Evolutionary conservation across 352 stramenopile genomes (phyloP).

Genomic region (Phytophthora sp.): DNA sequence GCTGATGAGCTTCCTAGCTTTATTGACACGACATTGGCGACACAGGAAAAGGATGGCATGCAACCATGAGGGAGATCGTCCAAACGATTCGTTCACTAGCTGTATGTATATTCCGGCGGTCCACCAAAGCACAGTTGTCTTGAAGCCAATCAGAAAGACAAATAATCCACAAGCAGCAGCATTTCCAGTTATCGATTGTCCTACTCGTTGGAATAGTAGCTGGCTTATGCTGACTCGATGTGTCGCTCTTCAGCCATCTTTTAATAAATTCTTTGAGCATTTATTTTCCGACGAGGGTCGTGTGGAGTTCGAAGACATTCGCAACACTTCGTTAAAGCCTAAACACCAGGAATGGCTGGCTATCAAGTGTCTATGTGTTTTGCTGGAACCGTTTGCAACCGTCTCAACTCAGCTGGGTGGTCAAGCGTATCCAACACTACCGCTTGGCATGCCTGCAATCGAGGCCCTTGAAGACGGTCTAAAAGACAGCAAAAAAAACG

Average conservation of each 20-base stretch:
- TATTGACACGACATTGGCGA: conserved; percentile 2
- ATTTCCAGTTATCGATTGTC: not conserved
- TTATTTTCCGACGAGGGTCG: not conserved
- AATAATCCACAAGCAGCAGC: too few relatives aligned
- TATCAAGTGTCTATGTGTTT: too few relatives aligned
- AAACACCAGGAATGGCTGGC: too few relatives aligned
- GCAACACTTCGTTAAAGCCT: too few relatives aligned
- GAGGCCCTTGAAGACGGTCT: too few relatives aligned
- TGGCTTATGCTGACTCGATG: not conserved
- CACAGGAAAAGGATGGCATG: conserved; percentile 9
- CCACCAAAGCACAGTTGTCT: conserved; percentile 8
- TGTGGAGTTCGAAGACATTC: not conserved
- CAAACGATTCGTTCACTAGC: too few relatives aligned
- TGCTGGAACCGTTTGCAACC: too few relatives aligned
- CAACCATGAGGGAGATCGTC: not conserved
- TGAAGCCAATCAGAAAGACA: not conserved
- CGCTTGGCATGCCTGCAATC: too few relatives aligned
- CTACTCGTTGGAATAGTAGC: not conserved
- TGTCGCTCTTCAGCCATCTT: not conserved
- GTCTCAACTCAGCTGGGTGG: too few relatives aligned
- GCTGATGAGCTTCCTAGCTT: not conserved
- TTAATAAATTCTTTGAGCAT: not conserved
- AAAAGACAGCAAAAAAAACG: too few relatives aligned
- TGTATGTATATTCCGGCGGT: conserved; percentile 14
- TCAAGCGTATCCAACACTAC: too few relatives aligned